These are phyloP conservation scores for Botryobasidium botryosum DNA, from an alignment of 768 basidiomycete species.

Conservation along the genomic window DNA sequence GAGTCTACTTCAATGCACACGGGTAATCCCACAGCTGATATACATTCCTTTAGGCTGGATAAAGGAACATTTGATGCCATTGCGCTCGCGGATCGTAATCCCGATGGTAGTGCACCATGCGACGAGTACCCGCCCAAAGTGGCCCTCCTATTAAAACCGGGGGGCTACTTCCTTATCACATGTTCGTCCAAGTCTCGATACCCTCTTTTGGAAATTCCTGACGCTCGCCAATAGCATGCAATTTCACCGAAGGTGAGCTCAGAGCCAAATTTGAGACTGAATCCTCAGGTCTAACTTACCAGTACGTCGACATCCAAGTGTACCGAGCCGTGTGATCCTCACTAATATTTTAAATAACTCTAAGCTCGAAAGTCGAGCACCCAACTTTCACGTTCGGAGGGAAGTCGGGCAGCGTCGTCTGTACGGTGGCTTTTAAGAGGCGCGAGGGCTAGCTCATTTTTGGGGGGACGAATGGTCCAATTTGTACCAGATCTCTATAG, in stretches of 20 bases:
- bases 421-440: slow-evolving; percentile 59
- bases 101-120: slow-evolving; percentile 33
- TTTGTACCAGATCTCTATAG: too few relatives aligned
- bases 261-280: slow-evolving; percentile 32
- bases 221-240: slow-evolving; percentile 38
- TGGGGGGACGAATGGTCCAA: too few relatives aligned
- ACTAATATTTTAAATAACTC: not conserved
- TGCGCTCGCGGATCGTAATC: slow-evolving; percentile 46
- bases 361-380: slow-evolving; percentile 56
- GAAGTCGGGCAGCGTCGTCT: slow-evolving; percentile 48
- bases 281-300: slow-evolving; percentile 38
- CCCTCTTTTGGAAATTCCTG: slow-evolving; percentile 1
- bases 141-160: slow-evolving; percentile 38
- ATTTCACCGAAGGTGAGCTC: slow-evolving; percentile 69
- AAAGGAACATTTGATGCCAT: slow-evolving; percentile 88
- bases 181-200: slow-evolving; percentile 37
- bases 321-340: not conserved
- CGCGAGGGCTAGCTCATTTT: too few relatives aligned
- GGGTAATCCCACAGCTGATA: not conserved
- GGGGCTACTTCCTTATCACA: slow-evolving; percentile 61
- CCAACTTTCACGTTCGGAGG: slow-evolving; percentile 64
- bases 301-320: slow-evolving; percentile 35
- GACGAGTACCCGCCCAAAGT: slow-evolving; percentile 44
- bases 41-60: slow-evolving; percentile 28
- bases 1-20: not conserved